These are phyloP conservation scores for Alternaria metachromatica DNA, from an alignment of 2,329 filamentous ascomycete genomes.

Conservation along the genomic window DNA sequence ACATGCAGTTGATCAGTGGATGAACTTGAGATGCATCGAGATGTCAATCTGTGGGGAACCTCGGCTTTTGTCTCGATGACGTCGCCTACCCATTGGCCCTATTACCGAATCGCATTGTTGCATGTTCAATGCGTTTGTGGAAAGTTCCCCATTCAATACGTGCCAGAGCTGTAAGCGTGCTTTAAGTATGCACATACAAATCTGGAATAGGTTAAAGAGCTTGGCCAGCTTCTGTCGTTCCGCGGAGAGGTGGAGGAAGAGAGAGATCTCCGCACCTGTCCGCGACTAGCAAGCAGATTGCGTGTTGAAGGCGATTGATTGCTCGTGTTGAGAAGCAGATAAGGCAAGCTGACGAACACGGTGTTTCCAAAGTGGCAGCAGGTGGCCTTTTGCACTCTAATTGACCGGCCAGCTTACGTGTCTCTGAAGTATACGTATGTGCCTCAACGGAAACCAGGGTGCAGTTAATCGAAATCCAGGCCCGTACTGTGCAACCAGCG, in stretches of 20 bases:
- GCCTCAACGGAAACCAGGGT: not conserved
- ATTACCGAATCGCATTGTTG: not conserved
- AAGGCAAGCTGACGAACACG: not conserved
- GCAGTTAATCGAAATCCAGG: not conserved
- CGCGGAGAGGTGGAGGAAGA: not conserved
- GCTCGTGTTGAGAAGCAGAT: not conserved
- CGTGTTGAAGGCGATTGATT: not conserved
- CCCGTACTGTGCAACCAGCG: not conserved
- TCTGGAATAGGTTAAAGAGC: not conserved
- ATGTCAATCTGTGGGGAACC: constrained; percentile 5
- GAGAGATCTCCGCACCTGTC: not conserved
- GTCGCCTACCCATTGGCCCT: not conserved
- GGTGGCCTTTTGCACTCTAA: not conserved
- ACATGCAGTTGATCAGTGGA: not conserved
- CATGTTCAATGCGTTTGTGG: not conserved
- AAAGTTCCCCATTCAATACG: not conserved
- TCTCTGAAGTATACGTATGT: not conserved
- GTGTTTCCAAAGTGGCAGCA: not conserved
- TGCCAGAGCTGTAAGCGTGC: not conserved
- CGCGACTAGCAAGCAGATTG: not conserved
- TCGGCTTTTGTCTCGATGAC: constrained; percentile 1
- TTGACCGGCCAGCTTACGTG: not conserved
- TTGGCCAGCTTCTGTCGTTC: not conserved
- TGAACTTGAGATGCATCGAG: not conserved
- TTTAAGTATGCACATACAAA: not conserved